phyloP scores from a whole-genome alignment of 495 filamentous ascomycete species.

The Aspergillus heteromorphus region DNA sequence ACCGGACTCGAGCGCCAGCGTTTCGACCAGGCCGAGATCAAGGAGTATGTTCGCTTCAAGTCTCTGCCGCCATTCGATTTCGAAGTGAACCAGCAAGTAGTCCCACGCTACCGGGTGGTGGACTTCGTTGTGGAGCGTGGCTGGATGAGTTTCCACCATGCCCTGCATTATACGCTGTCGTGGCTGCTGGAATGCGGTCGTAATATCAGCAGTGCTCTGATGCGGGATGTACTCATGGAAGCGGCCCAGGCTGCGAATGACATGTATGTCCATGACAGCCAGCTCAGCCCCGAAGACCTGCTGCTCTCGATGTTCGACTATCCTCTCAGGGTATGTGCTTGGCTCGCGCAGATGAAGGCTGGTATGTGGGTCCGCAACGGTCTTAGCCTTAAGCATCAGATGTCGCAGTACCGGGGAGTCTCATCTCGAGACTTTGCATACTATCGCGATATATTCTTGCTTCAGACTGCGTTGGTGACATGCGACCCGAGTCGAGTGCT shows the following conservation, averaged over 20 bases:
- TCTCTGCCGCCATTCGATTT: constrained; percentile 72
- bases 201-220: constrained; percentile 57
- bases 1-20: constrained; percentile 82
- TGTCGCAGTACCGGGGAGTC: constrained; percentile 84
- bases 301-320: constrained; percentile 88
- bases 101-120: constrained; percentile 57
- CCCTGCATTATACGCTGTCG: constrained; percentile 92
- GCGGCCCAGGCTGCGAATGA: constrained; percentile 42
- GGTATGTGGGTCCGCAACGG: constrained; percentile 99
- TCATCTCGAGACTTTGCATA: constrained; percentile 84
- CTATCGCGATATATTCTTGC: constrained; percentile 88
- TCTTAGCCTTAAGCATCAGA: constrained; percentile 89
- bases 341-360: constrained; percentile 96
- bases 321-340: constrained; percentile 86
- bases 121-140: constrained; percentile 82
- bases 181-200: constrained; percentile 93
- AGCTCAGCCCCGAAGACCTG: constrained; percentile 60
- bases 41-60: constrained; percentile 76
- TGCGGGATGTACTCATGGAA: constrained; percentile 58
- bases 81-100: constrained; percentile 47
- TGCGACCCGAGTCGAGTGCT: constrained; percentile 81
- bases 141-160: constrained; percentile 96
- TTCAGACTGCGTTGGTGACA: constrained; percentile 84
- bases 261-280: constrained; percentile 20
- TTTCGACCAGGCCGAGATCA: constrained; percentile 85